phyloP scores from a whole-genome alignment of 768 basidiomycete species.

The Lactarius quietus region DNA sequence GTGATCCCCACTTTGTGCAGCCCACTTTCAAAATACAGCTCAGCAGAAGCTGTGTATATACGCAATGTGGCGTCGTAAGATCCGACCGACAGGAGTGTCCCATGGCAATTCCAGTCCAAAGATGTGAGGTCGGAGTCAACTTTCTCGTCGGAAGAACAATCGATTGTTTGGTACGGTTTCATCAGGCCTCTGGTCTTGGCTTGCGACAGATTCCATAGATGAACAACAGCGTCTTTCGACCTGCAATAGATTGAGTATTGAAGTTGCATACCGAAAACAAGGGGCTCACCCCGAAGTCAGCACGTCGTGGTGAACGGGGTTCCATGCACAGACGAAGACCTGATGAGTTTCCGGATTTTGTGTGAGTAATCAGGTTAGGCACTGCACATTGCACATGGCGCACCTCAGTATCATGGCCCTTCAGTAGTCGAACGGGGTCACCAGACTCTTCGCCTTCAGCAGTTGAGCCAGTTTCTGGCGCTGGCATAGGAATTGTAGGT shows the following conservation, averaged over 20 bases:
- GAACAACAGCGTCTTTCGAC: conserved; percentile 72
- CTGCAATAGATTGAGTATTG: conserved; percentile 34
- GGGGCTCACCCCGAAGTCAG: conserved; percentile 67
- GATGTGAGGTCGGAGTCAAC: conserved; percentile 65
- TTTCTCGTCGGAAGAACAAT: conserved; percentile 45
- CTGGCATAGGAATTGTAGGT: neutral
- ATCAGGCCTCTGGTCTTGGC: conserved; percentile 25
- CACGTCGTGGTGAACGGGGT: conserved; percentile 55
- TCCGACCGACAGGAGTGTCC: conserved; percentile 69
- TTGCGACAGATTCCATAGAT: conserved; percentile 65
- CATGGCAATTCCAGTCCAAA: conserved; percentile 73
- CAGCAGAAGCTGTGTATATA: conserved; percentile 59
- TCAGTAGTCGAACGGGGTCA: conserved; percentile 25
- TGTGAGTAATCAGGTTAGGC: conserved; percentile 4
- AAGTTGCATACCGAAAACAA: neutral
- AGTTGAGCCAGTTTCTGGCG: neutral
- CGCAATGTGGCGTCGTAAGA: conserved; percentile 74
- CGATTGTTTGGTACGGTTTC: conserved; percentile 43
- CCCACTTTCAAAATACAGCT: conserved; percentile 55
- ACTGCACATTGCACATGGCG: conserved; percentile 1
- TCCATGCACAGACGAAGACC: conserved; percentile 83
- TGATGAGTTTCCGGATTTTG: conserved; percentile 29
- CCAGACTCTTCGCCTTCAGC: conserved; percentile 2
- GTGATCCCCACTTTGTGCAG: conserved; percentile 57
- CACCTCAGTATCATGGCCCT: conserved; percentile 46